phyloP scores from a whole-genome alignment of 1,139 yeast genomes.

The Debaryomyces fabryi region DNA sequence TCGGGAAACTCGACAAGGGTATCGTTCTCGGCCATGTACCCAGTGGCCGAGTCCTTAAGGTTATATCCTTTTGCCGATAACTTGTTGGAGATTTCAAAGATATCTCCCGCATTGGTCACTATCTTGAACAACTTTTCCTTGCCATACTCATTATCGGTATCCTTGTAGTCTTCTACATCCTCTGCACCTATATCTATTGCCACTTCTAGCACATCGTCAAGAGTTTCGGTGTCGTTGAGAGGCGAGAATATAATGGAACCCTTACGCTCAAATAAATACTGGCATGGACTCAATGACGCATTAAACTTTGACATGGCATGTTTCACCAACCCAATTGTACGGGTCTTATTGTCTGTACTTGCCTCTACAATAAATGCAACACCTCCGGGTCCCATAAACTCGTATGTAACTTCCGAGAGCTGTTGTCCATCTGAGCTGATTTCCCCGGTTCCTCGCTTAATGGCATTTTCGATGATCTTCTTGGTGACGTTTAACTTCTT shows the following conservation, averaged over 20 bases:
- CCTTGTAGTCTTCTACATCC: slow-evolving; percentile 63
- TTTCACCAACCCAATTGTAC: slow-evolving; percentile 77
- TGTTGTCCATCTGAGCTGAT: slow-evolving; percentile 31
- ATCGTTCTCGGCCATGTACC: slow-evolving; percentile 67
- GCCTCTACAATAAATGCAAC: slow-evolving; percentile 85
- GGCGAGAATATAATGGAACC: slow-evolving; percentile 66
- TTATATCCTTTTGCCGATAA: slow-evolving; percentile 57
- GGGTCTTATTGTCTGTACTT: slow-evolving; percentile 81
- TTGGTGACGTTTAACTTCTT: slow-evolving; percentile 77
- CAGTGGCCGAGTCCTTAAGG: slow-evolving; percentile 71
- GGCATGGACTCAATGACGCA: slow-evolving; percentile 77
- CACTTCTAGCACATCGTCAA: slow-evolving; percentile 70
- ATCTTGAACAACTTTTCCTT: slow-evolving; percentile 40
- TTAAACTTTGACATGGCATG: slow-evolving; percentile 72
- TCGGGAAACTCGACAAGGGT: slow-evolving; percentile 56
- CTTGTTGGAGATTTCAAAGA: slow-evolving; percentile 61
- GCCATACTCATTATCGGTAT: slow-evolving; percentile 44
- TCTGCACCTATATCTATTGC: slow-evolving; percentile 84
- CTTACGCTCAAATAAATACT: slow-evolving; percentile 71
- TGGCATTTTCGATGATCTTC: slow-evolving; percentile 81
- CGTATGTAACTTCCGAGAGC: slow-evolving; percentile 60
- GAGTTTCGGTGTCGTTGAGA: slow-evolving; percentile 38
- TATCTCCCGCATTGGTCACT: slow-evolving; percentile 62
- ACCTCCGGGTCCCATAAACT: slow-evolving; percentile 92
- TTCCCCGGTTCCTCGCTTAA: slow-evolving; percentile 79